Base-by-base conservation (phyloP, 345 rosid genomes). In the Ceriops zippeliana region DNA sequence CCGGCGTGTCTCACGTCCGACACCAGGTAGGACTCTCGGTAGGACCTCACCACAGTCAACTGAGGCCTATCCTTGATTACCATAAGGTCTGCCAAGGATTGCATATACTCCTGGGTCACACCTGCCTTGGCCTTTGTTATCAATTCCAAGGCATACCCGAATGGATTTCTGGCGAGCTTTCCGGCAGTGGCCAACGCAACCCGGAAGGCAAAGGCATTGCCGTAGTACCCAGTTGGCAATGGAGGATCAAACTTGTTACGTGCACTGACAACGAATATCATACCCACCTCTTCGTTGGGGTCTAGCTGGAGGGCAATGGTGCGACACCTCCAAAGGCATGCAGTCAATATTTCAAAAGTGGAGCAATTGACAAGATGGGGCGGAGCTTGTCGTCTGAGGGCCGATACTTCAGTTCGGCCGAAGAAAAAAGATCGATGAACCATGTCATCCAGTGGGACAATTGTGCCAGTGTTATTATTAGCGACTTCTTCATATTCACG, bases 301-400 rank as follows among this genome's bases (percentile, higher is more conserved):
- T 70, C 63, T 2, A 27, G 37, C 13, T 26, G 17, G 20, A 72
- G 42, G 3, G 76, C 69, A 5, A 49, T 22, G 0, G 76, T 77
- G 1, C 56, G 77, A 52, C 77, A 72, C 26, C 42, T 70, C 83
- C 83, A 79, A 8, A 76, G 6, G 34, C 60, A 65, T 2, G 79
- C 83, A 0, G 70, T 42, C 22, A 72, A 9, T 7, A 73, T 15
- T 5, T 76, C 80, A 6, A 69, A 62, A 5, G 16, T 61, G 5
- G 79, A 20, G 53, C 76, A 65, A 1, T 42, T 28, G 13, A 5
- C 20, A 5, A 51, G 68, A 34, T 62, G 62, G 4, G 27, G 27
- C 1, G 72, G 72, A 1, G 9, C 56, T 10, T 8, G 62, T 0
- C 63, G 52, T 24, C 79, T 35, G 24, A 72, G 28, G n/a, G 37